These are phyloP conservation scores for Yarrowia keelungensis DNA, from an alignment of 805 yeast species.

Conservation along the genomic window DNA sequence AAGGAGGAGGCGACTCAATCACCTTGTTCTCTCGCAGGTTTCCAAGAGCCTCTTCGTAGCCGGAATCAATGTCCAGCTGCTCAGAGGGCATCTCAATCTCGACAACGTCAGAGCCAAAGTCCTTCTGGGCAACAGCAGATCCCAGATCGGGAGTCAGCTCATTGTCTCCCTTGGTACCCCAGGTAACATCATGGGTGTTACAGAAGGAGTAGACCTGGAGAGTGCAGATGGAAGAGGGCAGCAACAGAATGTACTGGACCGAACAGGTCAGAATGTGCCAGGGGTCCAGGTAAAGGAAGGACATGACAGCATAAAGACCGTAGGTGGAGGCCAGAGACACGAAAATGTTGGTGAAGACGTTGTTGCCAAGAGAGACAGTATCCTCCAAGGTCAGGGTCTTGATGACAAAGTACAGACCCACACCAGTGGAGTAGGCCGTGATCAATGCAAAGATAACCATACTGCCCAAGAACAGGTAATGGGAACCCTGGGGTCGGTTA, in stretches of 20 bases:
- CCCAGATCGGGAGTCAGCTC: conserved; percentile 73
- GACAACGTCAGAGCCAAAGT: conserved; percentile 82
- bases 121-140: conserved; percentile 82
- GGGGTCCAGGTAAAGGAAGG: conserved; percentile 87
- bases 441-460: conserved; percentile 78
- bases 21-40: conserved; percentile 74
- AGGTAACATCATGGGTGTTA: conserved; percentile 96
- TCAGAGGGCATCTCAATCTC: conserved; percentile 76
- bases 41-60: conserved; percentile 75
- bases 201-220: conserved; percentile 96
- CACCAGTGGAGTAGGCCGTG: conserved; percentile 78
- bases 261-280: conserved; percentile 95
- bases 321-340: conserved; percentile 89
- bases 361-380: conserved; percentile 51
- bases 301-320: conserved; percentile 84
- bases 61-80: conserved; percentile 79
- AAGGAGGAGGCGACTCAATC: conserved; percentile 56
- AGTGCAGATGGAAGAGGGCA: conserved; percentile 92
- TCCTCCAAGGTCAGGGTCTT: conserved; percentile 56
- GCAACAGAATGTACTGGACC: conserved; percentile 82
- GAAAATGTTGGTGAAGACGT: conserved; percentile 67
- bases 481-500: conserved; percentile 96
- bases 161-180: conserved; percentile 99
- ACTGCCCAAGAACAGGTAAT: conserved; percentile 72
- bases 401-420: conserved; percentile 82